phyloP scores from a whole-genome alignment of 2,329 filamentous ascomycete genomes.

The Aspergillus jensenii region DNA sequence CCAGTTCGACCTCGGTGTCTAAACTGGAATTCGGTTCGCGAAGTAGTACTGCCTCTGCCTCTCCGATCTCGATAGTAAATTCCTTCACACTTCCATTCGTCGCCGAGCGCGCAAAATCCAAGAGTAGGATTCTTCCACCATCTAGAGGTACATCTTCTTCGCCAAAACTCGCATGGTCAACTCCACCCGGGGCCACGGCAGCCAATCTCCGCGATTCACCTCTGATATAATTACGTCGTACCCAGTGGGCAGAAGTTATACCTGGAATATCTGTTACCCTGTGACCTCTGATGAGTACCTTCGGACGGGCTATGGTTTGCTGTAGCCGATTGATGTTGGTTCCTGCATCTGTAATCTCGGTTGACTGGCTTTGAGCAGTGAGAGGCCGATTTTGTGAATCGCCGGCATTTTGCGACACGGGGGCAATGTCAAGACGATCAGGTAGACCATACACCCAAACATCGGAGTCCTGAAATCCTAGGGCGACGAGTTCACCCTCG shows the following conservation, averaged over 20 bases:
- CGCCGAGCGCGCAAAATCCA: conserved; percentile 70
- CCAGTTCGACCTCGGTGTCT: conserved; percentile 75
- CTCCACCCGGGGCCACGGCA: conserved; percentile 70
- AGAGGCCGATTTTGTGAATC: not conserved
- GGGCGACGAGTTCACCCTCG: conserved; percentile 68
- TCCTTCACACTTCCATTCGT: conserved; percentile 57
- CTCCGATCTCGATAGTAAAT: conserved; percentile 72
- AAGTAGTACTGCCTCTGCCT: conserved; percentile 66
- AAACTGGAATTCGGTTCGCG: conserved; percentile 73
- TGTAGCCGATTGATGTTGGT: conserved; percentile 31
- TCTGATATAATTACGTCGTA: conserved; percentile 55
- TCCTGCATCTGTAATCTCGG: conserved; percentile 7
- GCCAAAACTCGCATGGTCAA: conserved; percentile 60
- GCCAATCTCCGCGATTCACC: conserved; percentile 58
- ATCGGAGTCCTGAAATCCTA: conserved; percentile 70
- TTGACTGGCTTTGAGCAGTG: conserved; percentile 3
- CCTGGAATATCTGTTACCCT: conserved; percentile 66
- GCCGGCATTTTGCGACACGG: conserved; percentile 29
- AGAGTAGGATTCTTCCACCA: conserved; percentile 68
- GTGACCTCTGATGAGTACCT: conserved; percentile 68
- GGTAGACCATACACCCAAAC: conserved; percentile 80
- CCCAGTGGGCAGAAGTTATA: conserved; percentile 70
- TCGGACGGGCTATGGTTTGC: conserved; percentile 50
- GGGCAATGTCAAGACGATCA: conserved; percentile 63
- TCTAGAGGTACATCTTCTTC: conserved; percentile 77